Evolutionary conservation across 495 filamentous ascomycete genomes (phyloP), one percentile per base, ranked within the genome.

Genomic region (Penicillium chermesinum): DNA sequence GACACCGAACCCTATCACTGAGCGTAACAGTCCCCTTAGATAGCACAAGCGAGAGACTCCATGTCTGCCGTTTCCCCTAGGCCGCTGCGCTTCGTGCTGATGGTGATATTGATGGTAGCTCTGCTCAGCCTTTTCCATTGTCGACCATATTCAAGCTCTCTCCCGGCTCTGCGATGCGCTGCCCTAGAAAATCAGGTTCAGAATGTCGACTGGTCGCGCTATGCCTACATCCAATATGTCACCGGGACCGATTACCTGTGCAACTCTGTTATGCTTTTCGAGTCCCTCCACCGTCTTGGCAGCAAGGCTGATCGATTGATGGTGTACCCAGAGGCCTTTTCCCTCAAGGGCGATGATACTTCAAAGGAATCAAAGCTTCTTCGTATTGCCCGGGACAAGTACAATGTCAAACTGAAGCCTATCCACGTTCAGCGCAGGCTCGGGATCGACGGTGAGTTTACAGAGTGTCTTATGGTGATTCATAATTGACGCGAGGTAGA

Each of bases 251-350:
- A 71, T 6, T 81, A 84, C 63, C 74, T 87, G 2, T 87, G 84
- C 64, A 85, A 85, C 53, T 76, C 81, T 0, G 57, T 87, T 41
- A 84, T 87, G 83, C 61, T 86, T 8, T 78, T 87, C 46, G 79
- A 82, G 52, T 59, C 68, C n/a, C 52, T 86, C 7, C 52, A 76
- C 34, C 67, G 71, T 12, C 59, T 82, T 1, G 73, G 69, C 7
- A 79, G 72, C 55, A 75, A 76, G 57, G 76, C 83, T 6, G 77
- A 82, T 46, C 73, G 76, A 6, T 52, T 86, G 14, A 66, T 86
- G 60, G 63, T 85, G 64, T 85, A 83, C 53, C 78, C 81, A 19
- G 57, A 49, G 41, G 46, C 37, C 48, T 81, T 70, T 65, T 59
- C 56, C n/a, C 7, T 13, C 1, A 10, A 35, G 10, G 46, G 59